Base-by-base conservation (phyloP, 1,139 yeast species). In the Suhomyces bokatorum region DNA sequence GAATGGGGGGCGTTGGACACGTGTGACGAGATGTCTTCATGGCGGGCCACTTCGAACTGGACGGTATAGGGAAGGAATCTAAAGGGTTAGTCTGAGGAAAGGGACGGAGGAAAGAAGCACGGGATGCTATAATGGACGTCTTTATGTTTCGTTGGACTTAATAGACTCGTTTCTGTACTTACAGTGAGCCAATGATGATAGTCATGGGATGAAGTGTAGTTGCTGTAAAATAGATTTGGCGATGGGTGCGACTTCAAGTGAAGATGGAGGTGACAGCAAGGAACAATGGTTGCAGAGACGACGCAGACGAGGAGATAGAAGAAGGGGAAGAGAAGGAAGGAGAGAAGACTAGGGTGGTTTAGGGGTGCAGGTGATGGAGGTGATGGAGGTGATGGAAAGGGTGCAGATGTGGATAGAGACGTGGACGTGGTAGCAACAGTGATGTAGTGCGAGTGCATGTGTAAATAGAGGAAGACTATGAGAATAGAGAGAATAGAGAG, bases 41-140 rank as follows among this genome's bases (percentile, higher is more conserved):
- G 13, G 24, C 35, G 29, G 35, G 27, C 33, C n/a, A 83, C 77
- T 54, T 84, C 85, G 57, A 85, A 85, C 53, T 82, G 85, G 30
- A 83, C 87, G 3, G 91, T 83, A 55, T 83, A 81, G 4, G 93
- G 91, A 34, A 85, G 69, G 53, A 85, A 83, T 45, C 88, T 82
- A 45, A n/a, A n/a, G n/a, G 22, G 59, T 57, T 57, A 54, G 70
- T 65, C n/a, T n/a, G n/a, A n/a, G n/a, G n/a, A n/a, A n/a, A n/a
- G n/a, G n/a, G n/a, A n/a, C n/a, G n/a, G n/a, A n/a, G 36, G 37
- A 10, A 24, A 12, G 53, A 80, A 85, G 57, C 76, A 81, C 84
- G 81, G 64, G n/a, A n/a, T n/a, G n/a, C n/a, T n/a, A n/a, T n/a
- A n/a, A n/a, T n/a, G n/a, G n/a, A n/a, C n/a, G n/a, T n/a, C n/a